phyloP scores from a whole-genome alignment of 202 grass and related monocot genomes.

The Bolboschoenoplectus hybrid region DNA sequence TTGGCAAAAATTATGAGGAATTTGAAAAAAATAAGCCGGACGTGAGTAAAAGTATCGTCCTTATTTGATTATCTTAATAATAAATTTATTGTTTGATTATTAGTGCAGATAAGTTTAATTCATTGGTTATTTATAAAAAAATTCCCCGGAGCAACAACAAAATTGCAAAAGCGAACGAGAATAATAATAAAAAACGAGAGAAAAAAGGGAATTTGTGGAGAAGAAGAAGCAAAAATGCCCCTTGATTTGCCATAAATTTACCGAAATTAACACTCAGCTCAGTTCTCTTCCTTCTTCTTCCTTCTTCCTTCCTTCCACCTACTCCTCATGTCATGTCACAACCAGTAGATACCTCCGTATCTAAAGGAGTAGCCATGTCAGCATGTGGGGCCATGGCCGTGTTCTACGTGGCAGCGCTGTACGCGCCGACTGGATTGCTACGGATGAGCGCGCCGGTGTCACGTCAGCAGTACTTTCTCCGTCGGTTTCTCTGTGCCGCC shows the following conservation, averaged over 20 bases:
- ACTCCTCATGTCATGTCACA: background rate
- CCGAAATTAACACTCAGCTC: background rate
- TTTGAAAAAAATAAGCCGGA: too few species aligned
- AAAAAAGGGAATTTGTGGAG: background rate
- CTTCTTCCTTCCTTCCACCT: background rate
- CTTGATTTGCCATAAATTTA: conserved; percentile 18
- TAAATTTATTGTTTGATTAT: too few species aligned
- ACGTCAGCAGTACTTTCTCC: conserved; percentile 61
- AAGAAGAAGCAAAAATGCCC: background rate
- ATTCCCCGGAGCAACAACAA: too few species aligned
- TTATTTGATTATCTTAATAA: too few species aligned
- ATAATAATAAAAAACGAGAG: too few species aligned
- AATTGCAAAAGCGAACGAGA: too few species aligned
- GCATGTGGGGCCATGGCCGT: conserved; percentile 71
- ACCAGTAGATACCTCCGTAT: conserved; percentile 10
- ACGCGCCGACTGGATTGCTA: conserved; percentile 70
- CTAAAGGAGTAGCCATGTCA: conserved; percentile 43
- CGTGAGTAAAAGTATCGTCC: too few species aligned
- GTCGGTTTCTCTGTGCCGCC: conserved; percentile 69
- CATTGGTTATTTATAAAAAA: too few species aligned
- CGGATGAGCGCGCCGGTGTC: conserved; percentile 65
- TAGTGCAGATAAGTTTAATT: too few species aligned
- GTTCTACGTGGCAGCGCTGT: conserved; percentile 76
- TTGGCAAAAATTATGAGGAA: too few species aligned
- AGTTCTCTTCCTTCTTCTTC: too few species aligned